A percentile compares a stretch with the other conserved stretches of the same genome.
These are phyloP conservation scores for Chaetomiaceae sp. DNA, from an alignment of 2,329 filamentous ascomycete species.

Conservation along the genomic window DNA sequence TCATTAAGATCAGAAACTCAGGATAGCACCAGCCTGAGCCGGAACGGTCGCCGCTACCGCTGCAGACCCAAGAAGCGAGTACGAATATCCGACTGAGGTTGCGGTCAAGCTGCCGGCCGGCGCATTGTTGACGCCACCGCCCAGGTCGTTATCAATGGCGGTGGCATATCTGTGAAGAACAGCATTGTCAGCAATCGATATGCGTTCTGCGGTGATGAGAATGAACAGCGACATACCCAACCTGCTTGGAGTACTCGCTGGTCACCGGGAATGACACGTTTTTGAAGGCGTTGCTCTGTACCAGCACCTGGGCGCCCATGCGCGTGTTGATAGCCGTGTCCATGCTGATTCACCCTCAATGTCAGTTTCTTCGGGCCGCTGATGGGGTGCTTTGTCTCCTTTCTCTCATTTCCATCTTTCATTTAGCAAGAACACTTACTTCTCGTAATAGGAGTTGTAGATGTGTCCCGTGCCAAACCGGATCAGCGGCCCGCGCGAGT, in stretches of 20 bases:
- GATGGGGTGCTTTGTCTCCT: no score
- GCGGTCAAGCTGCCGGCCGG: slow-evolving; percentile 42
- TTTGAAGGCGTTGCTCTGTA: slow-evolving; percentile 49
- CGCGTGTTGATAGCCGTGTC: slow-evolving; percentile 50
- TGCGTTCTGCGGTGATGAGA: no score
- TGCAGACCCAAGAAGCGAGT: slow-evolving; percentile 44
- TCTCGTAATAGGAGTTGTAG: slow-evolving; percentile 28
- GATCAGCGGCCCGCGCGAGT: slow-evolving; percentile 56
- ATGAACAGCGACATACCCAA: slow-evolving; percentile 31
- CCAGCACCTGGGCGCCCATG: slow-evolving; percentile 50
- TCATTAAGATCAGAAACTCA: no score
- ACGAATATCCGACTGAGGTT: slow-evolving; percentile 44
- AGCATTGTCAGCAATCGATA: no score
- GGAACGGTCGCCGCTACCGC: slow-evolving; percentile 30
- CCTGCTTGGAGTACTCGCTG: slow-evolving; percentile 36
- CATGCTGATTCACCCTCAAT: slow-evolving; percentile 33
- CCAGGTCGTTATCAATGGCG: slow-evolving; percentile 37
- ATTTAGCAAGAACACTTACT: no score
- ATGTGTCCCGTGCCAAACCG: slow-evolving; percentile 62
- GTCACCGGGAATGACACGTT: slow-evolving; percentile 33
- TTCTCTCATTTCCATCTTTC: no score
- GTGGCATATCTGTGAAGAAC: slow-evolving; percentile 32
- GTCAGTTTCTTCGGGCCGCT: background rate
- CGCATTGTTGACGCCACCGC: slow-evolving; percentile 42
- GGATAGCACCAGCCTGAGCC: slow-evolving; percentile 15